These are phyloP conservation scores for Acephala macrosclerotiorum DNA, from an alignment of 2,329 filamentous ascomycete genomes.

Conservation along the genomic window DNA sequence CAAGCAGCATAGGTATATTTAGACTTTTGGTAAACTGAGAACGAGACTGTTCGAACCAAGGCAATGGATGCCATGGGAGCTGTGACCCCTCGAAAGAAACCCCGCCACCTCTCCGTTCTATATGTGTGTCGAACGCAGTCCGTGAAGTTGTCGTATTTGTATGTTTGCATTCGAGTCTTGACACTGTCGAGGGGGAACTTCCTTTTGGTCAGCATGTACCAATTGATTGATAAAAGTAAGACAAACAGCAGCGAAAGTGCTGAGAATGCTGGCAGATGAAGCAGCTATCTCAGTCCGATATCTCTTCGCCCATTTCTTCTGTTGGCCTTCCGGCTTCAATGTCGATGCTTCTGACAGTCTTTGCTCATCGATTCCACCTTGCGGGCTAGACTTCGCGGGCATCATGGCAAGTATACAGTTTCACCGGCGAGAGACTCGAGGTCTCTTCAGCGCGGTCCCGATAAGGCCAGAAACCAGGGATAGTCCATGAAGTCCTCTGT, in stretches of 20 bases:
- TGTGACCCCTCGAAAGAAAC: slow-evolving; percentile 84
- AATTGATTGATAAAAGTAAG: neutral
- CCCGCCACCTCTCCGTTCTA: slow-evolving; percentile 71
- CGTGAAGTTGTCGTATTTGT: slow-evolving; percentile 76
- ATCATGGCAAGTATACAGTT: slow-evolving; percentile 51
- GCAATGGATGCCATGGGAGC: slow-evolving; percentile 84
- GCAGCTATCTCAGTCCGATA: slow-evolving; percentile 85
- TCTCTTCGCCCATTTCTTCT: slow-evolving; percentile 69
- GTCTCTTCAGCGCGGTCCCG: slow-evolving; percentile 64
- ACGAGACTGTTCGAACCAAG: slow-evolving; percentile 78
- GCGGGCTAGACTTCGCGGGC: slow-evolving; percentile 43
- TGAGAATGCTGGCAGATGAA: slow-evolving; percentile 78
- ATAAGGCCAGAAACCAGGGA: slow-evolving; percentile 60
- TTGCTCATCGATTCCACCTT: slow-evolving; percentile 35
- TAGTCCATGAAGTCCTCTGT: slow-evolving; percentile 58
- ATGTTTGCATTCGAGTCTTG: slow-evolving; percentile 90
- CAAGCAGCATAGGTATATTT: slow-evolving; percentile 77
- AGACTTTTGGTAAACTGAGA: slow-evolving; percentile 80
- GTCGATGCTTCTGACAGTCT: slow-evolving; percentile 21
- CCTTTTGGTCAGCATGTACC: slow-evolving; percentile 23
- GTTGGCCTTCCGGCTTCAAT: slow-evolving; percentile 25
- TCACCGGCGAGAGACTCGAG: slow-evolving; percentile 50
- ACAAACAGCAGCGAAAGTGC: slow-evolving; percentile 74
- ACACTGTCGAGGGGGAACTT: slow-evolving; percentile 84
- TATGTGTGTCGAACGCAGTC: slow-evolving; percentile 82